Percentiles rank a stretch among this genome's conserved stretches.
Conservation (phyloP, 202 grass and related monocot species). For the Miscanthus sacchariflorus region DNA sequence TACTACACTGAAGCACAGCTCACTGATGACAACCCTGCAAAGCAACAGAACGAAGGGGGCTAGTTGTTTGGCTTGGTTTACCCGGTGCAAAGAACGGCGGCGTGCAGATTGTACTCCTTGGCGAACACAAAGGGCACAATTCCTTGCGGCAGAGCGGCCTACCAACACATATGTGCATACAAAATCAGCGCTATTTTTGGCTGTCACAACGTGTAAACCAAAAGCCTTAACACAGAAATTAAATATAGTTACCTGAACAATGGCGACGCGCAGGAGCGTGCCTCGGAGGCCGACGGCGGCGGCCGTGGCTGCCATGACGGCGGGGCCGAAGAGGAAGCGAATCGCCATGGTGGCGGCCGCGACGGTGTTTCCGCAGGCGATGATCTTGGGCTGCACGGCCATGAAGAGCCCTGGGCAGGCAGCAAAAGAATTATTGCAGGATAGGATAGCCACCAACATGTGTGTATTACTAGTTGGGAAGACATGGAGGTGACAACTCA, state of each 20-base stretch:
- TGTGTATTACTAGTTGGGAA: neutral
- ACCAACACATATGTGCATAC: neutral
- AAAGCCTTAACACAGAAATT: no score
- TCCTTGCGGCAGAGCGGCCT: constrained; percentile 79
- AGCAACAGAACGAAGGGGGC: neutral
- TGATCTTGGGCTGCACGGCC: constrained; percentile 82
- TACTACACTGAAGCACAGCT: no score
- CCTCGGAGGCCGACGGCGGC: constrained; percentile 67
- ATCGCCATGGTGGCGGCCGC: constrained; percentile 66
- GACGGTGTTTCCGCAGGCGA: constrained; percentile 68
- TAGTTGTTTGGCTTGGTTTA: constrained; percentile 15
- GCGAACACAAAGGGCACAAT: constrained; percentile 93
- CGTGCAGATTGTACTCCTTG: constrained; percentile 80
- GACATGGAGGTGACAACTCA: constrained; percentile 7
- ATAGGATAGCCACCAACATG: neutral
- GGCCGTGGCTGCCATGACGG: constrained; percentile 72
- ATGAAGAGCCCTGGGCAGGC: constrained; percentile 83
- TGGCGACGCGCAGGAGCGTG: constrained; percentile 76
- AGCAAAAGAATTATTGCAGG: neutral
- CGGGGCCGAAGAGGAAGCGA: constrained; percentile 75
- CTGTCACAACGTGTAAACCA: no score
- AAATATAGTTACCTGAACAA: constrained; percentile 67
- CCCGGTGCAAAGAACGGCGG: constrained; percentile 70
- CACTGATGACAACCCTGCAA: neutral
- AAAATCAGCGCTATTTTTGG: no score